These are phyloP conservation scores for Withania somnifera DNA, from an alignment of 305 asterid species.

Conservation along the genomic window DNA sequence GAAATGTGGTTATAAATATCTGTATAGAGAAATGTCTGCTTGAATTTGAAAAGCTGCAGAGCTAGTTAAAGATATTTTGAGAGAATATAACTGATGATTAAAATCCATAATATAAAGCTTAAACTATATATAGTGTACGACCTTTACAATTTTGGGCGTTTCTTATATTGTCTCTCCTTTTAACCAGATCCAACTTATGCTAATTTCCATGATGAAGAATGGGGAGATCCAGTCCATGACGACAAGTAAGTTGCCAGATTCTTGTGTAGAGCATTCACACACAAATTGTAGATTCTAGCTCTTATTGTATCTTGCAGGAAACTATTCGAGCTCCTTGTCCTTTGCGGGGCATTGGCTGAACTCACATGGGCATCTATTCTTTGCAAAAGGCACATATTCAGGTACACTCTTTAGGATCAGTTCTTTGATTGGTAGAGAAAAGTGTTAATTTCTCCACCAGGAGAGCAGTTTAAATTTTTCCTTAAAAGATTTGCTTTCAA, in stretches of 20 bases:
- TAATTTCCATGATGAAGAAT: conserved; percentile 37
- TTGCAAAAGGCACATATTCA: conserved; percentile 28
- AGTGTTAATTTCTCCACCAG: not conserved
- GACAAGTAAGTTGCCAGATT: conserved; percentile 25
- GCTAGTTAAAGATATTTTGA: not conserved
- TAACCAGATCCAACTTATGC: conserved; percentile 26
- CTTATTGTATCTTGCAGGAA: conserved; percentile 19
- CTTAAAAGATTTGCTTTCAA: not conserved
- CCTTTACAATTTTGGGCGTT: not conserved
- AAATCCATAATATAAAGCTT: not conserved
- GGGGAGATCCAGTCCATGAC: conserved; percentile 37
- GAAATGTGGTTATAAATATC: too few species aligned
- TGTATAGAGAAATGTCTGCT: not conserved
- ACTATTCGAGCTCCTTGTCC: conserved; percentile 30
- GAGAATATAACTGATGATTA: not conserved
- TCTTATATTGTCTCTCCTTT: conserved; percentile 1
- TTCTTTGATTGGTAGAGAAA: not conserved
- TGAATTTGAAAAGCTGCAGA: not conserved
- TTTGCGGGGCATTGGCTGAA: conserved; percentile 33
- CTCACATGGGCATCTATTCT: conserved; percentile 40
- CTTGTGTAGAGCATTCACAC: not conserved
- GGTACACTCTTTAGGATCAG: conserved; percentile 12
- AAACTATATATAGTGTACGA: not conserved
- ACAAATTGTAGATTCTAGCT: not conserved
- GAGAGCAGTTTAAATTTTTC: not conserved